phyloP scores from a whole-genome alignment of 495 filamentous ascomycete genomes.

The Neurospora sp. region DNA sequence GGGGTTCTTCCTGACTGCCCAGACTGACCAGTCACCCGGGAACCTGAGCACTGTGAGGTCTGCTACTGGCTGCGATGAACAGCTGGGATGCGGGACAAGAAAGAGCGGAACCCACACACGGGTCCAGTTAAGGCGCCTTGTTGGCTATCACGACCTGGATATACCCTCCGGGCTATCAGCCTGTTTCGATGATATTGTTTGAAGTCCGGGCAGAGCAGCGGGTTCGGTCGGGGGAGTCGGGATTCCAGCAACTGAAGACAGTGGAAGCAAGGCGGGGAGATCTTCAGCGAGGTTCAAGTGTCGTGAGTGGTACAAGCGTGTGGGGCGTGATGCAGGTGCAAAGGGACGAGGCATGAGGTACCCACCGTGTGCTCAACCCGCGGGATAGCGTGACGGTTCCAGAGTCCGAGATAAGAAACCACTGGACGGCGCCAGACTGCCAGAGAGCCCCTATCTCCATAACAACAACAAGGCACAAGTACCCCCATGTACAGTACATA shows the following conservation, averaged over 20 bases:
- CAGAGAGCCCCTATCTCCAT: neutral
- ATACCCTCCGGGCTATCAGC: neutral
- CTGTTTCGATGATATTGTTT: neutral
- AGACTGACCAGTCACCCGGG: neutral
- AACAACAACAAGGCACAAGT: neutral
- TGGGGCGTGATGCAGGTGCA: neutral
- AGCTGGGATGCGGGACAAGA: neutral
- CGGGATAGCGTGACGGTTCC: neutral
- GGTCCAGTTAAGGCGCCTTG: neutral
- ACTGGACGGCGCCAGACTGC: neutral
- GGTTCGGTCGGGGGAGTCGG: neutral
- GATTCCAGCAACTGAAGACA: neutral
- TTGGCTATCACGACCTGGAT: neutral
- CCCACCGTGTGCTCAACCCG: neutral
- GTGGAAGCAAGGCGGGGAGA: neutral
- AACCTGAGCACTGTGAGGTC: neutral
- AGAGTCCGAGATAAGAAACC: neutral
- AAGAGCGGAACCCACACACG: neutral
- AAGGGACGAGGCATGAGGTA: neutral
- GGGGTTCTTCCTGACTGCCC: neutral
- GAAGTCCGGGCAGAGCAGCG: neutral
- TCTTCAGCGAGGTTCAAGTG: neutral
- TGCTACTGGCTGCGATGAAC: neutral
- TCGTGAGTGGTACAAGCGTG: neutral
- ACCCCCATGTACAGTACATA: neutral